A percentile compares a stretch with the other conserved stretches of the same genome.
These are phyloP conservation scores for Zasmidium citrigriseum DNA, from an alignment of 2,329 filamentous ascomycete species.

Conservation along the genomic window DNA sequence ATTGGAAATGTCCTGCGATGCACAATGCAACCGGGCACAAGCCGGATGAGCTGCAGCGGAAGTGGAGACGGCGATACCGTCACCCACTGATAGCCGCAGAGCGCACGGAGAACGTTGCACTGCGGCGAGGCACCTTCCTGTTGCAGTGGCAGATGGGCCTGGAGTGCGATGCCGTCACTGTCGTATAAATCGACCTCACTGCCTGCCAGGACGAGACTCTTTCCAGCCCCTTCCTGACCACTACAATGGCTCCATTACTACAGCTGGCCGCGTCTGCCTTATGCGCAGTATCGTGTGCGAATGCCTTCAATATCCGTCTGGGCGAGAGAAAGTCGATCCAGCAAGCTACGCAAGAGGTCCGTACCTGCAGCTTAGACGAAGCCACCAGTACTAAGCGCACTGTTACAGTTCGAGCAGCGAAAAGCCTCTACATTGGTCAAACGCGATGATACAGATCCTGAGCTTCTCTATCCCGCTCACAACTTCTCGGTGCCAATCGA, in stretches of 20 bases:
- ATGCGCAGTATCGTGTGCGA: neutral
- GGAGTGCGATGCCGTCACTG: neutral
- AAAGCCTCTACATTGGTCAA: constrained; percentile 13
- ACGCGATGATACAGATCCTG: constrained; percentile 32
- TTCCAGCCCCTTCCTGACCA: neutral
- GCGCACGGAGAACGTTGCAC: neutral
- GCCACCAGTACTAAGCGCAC: neutral
- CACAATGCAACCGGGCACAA: too few relatives aligned
- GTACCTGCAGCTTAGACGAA: neutral
- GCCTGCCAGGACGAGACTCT: neutral
- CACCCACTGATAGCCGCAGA: neutral
- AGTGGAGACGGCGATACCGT: neutral
- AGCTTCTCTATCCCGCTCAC: constrained; percentile 47
- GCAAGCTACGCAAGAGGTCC: constrained; percentile 1
- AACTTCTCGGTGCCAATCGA: constrained; percentile 66
- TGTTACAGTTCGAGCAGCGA: neutral
- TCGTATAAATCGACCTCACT: neutral
- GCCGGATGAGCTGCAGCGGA: too few relatives aligned
- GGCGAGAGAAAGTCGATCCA: constrained; percentile 4
- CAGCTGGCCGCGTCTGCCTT: neutral
- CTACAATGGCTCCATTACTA: constrained; percentile 6
- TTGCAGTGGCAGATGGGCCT: neutral
- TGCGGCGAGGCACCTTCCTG: neutral
- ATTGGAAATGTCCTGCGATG: too few relatives aligned
- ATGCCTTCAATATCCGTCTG: constrained; percentile 5